phyloP scores from a whole-genome alignment of 768 basidiomycete genomes.

The Leccinum obscurum region DNA sequence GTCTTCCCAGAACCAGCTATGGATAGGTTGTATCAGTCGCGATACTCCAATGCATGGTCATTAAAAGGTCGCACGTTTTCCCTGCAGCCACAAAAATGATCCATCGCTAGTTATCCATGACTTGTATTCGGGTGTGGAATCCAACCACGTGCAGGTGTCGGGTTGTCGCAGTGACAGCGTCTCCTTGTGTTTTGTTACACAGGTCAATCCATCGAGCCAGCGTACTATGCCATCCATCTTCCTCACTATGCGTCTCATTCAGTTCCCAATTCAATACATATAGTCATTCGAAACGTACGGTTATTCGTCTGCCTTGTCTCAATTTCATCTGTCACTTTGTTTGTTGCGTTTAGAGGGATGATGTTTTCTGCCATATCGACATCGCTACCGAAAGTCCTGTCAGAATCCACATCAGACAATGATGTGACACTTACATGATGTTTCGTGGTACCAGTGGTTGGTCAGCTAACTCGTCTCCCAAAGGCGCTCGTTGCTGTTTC shows the following conservation, averaged over 20 bases:
- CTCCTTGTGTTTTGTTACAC: conserved; percentile 14
- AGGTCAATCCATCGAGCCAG: conserved; percentile 15
- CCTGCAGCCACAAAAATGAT: conserved; percentile 18
- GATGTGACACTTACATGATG: background rate
- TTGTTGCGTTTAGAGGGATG: too few species aligned
- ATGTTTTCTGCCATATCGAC: background rate
- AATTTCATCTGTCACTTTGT: background rate
- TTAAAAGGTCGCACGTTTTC: conserved; percentile 15
- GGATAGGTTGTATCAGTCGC: background rate
- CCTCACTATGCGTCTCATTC: background rate
- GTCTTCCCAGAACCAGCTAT: conserved; percentile 23
- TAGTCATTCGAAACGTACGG: background rate
- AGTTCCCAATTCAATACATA: background rate
- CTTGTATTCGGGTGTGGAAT: conserved; percentile 1
- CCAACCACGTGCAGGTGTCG: conserved; percentile 16
- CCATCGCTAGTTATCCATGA: conserved; percentile 2
- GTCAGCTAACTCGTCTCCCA: too few species aligned
- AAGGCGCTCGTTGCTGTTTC: background rate
- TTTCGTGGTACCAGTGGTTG: background rate
- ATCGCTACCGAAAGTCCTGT: background rate
- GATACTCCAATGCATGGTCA: background rate
- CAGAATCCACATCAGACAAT: background rate
- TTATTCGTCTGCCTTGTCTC: background rate
- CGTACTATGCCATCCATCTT: conserved; percentile 10
- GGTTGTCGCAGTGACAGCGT: conserved; percentile 8